Evolutionary conservation across 2,329 filamentous ascomycete genomes (phyloP), one percentile per base, ranked within the genome.

Genomic region (Thelonectria olida): DNA sequence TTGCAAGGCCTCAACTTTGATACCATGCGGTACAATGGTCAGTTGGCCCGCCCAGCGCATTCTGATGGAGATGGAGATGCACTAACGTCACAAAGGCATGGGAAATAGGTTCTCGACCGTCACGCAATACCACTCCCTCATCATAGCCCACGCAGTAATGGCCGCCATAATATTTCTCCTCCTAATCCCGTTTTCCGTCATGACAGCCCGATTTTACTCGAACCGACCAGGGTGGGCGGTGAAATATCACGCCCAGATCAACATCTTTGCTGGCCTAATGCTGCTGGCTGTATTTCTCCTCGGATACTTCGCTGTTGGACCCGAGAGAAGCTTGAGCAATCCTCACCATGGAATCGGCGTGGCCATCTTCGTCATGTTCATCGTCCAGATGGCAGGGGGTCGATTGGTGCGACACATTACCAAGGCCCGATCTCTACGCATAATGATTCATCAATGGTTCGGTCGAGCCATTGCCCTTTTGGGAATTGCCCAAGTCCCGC

Each of bases 21-120:
- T 50, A 94, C 92, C 6, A 94, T 92, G 88, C 88, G 85, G 74
- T 93, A 93, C 79, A 96, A 96, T 85, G 92, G 91, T 92, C 79
- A 68, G 82, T 49, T 42, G 12, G 22, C 44, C 42, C 17, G 48
- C 31, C 47, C 25, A n/a, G 42, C 15, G n/a, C 7, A 20, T 20
- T 17, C 19, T 42, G 23, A 7, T 7, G 31, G 15, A 27, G 17
- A 25, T 34, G 31, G 15, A 10, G 31, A 34, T 22, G 25, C 23
- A 68, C 72, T 68, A 64, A 60, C 39, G 36, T 27, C 19, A 38
- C n/a, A 48, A 39, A 92, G 90, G 92, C 75, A 94, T 95, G 92
- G 91, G 88, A 61, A 94, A 93, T 74, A 88, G 92, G 60, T 95
- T 95, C 76, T 83, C 86, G 51, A 86, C 85, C 10, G 77, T 93